Conservation (phyloP, 177 flowering plant species). For the Vitis hybrid region DNA sequence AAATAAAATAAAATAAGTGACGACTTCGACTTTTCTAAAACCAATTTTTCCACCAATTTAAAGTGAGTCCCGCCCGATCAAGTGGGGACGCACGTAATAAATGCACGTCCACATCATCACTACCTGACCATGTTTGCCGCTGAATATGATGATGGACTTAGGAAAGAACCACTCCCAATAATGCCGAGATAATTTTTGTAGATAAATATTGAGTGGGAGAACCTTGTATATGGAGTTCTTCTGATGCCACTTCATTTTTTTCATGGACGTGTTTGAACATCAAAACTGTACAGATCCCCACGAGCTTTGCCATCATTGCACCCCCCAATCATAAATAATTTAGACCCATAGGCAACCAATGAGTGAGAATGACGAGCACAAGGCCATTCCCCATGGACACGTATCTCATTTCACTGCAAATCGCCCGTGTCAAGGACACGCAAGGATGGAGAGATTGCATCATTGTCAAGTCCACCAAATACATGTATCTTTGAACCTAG, state of each 20-base stretch:
- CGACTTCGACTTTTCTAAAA: no score
- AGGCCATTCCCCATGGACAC: constrained; percentile 58
- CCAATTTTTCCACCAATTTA: no score
- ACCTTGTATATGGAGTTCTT: constrained; percentile 66
- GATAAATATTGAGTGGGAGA: constrained; percentile 87
- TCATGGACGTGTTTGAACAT: constrained; percentile 52
- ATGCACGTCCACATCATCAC: no score
- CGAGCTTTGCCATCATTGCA: constrained; percentile 67
- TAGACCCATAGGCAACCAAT: constrained; percentile 56
- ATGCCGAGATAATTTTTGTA: constrained; percentile 67
- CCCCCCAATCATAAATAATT: constrained; percentile 88
- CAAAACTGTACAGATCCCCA: constrained; percentile 75
- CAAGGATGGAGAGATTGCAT: constrained; percentile 53
- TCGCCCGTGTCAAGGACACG: constrained; percentile 57
- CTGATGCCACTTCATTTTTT: constrained; percentile 49
- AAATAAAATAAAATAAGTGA: no score
- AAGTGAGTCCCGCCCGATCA: no score
- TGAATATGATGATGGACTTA: no score
- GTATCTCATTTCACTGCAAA: constrained; percentile 60
- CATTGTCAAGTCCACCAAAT: constrained; percentile 78
- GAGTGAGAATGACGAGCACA: constrained; percentile 89
- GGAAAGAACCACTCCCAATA: constrained; percentile 48
- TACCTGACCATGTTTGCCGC: no score
- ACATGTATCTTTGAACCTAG: constrained; percentile 74
- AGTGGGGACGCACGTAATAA: no score